These are phyloP conservation scores for Lasiosphaeris hirsuta DNA, from an alignment of 495 filamentous ascomycete genomes.

Conservation along the genomic window DNA sequence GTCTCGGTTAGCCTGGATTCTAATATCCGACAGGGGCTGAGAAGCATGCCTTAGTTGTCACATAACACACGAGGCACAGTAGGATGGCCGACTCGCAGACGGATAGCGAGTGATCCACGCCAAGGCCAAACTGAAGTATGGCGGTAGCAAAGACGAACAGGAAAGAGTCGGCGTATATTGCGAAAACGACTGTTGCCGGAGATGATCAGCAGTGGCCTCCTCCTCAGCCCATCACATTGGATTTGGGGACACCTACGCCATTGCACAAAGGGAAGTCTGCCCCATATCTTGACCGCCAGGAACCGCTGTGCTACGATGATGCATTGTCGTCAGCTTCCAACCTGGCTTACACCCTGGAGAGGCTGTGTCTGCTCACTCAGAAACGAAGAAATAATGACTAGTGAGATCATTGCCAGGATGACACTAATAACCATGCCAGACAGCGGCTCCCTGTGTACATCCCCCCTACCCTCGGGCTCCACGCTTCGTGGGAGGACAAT, in stretches of 20 bases:
- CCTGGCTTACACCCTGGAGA: neutral
- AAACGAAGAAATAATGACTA: constrained; percentile 43
- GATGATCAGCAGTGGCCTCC: neutral
- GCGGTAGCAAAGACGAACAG: constrained; percentile 49
- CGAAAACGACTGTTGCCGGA: constrained; percentile 40
- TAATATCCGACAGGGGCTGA: neutral
- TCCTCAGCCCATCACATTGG: neutral
- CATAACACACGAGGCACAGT: constrained; percentile 49
- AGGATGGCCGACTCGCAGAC: constrained; percentile 50
- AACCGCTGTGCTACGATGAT: constrained; percentile 32
- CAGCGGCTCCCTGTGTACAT: constrained; percentile 24
- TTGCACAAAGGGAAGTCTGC: constrained; percentile 41
- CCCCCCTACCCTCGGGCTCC: neutral
- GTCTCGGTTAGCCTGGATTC: neutral
- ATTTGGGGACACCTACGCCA: constrained; percentile 39
- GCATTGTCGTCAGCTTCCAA: neutral
- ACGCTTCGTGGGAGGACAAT: constrained; percentile 3
- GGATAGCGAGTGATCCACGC: constrained; percentile 37
- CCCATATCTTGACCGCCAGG: constrained; percentile 40
- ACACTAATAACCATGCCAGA: constrained; percentile 40
- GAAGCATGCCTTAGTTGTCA: constrained; percentile 48
- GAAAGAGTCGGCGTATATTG: constrained; percentile 50
- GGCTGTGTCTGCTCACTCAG: constrained; percentile 33
- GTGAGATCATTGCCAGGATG: constrained; percentile 39
- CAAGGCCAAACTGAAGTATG: constrained; percentile 48